Evolutionary conservation across 805 yeast species (phyloP).

Genomic region (Kluyveromyces siamensis): DNA sequence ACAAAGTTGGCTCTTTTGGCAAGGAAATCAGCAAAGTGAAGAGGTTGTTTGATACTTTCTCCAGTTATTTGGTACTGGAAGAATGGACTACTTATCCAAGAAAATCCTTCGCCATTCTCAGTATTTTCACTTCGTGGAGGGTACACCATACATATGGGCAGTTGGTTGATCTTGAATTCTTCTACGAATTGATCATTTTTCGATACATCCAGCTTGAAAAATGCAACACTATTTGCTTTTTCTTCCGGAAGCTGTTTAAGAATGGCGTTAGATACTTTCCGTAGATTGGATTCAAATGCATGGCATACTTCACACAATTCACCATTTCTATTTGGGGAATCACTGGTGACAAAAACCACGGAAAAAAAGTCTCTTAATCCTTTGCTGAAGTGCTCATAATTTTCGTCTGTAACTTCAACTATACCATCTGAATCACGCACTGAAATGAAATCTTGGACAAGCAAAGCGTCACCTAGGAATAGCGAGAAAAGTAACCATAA

Average conservation of each 20-base stretch:
- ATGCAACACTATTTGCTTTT: slow-evolving; percentile 30
- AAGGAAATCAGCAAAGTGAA: slow-evolving; percentile 47
- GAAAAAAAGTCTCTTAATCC: slow-evolving; percentile 47
- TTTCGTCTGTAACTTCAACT: slow-evolving; percentile 34
- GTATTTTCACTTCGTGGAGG: slow-evolving; percentile 36
- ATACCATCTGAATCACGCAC: slow-evolving; percentile 29
- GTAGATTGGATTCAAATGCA: slow-evolving; percentile 34
- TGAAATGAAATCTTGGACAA: slow-evolving; percentile 5
- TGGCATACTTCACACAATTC: slow-evolving; percentile 32
- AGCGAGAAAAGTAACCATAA: not conserved
- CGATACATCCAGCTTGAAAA: slow-evolving; percentile 43
- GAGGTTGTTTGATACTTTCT: slow-evolving; percentile 28
- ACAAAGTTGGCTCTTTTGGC: slow-evolving; percentile 36
- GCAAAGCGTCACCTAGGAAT: not conserved
- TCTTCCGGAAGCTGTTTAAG: slow-evolving; percentile 34
- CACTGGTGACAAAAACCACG: slow-evolving; percentile 45
- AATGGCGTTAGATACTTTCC: slow-evolving; percentile 37
- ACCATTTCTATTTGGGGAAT: slow-evolving; percentile 36
- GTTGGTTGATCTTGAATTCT: slow-evolving; percentile 35
- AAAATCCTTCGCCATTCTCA: slow-evolving; percentile 19
- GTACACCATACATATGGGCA: slow-evolving; percentile 62
- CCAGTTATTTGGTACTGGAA: slow-evolving; percentile 29
- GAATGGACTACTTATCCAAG: slow-evolving; percentile 26
- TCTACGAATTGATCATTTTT: slow-evolving; percentile 35
- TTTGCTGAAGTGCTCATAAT: slow-evolving; percentile 31